Base-by-base conservation (phyloP, 202 grass and related monocot species). In the Saccharum hybrid region DNA sequence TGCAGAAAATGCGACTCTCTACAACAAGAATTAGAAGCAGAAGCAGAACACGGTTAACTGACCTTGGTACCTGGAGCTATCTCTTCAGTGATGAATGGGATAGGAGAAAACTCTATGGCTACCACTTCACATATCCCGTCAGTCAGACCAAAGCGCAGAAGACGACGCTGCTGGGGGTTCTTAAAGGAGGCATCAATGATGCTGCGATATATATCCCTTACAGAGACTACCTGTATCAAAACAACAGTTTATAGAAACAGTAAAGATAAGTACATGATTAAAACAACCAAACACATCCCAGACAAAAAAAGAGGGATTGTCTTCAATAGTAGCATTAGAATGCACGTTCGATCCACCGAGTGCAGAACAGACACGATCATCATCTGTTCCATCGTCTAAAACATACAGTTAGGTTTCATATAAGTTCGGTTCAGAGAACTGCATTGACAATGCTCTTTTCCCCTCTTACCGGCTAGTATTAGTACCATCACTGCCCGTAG, bases 41-140 rank as follows among this genome's bases (percentile, higher is more conserved):
- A 61, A 49, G 61, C 48, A 62, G 16, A 77, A n/a, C n/a, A 61
- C 1, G 81, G 49, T 75, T 34, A 54, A 83, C 84, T 84, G 65
- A 93, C 96, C 92, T 98, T 98, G 43, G 88, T 87, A 34, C 96
- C 96, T 76, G 92, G 96, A 78, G 88, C 83, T 63, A 95, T 85
- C 19, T 95, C 92, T 71, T 95, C 92, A 16, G 67, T 90, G 79
- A 95, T 88, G 54, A 84, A 91, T 46, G 81, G 62, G 56, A 98
- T 87, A 66, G 83, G 83, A 76, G 75, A 83, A 78, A 95, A 94
- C 83, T 98, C 92, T 72, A 98, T 79, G 23, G 91, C 96, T 69
- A 82, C 87, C 30, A 83, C 87, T 94, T 95, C 87, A 68, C 83
- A 80, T 54, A 42, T 79, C 6, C 96, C 96, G 77, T 98, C 96